These are phyloP conservation scores for Limonomyces culmigenus DNA, from an alignment of 1,284 basidiomycete species.

Conservation along the genomic window DNA sequence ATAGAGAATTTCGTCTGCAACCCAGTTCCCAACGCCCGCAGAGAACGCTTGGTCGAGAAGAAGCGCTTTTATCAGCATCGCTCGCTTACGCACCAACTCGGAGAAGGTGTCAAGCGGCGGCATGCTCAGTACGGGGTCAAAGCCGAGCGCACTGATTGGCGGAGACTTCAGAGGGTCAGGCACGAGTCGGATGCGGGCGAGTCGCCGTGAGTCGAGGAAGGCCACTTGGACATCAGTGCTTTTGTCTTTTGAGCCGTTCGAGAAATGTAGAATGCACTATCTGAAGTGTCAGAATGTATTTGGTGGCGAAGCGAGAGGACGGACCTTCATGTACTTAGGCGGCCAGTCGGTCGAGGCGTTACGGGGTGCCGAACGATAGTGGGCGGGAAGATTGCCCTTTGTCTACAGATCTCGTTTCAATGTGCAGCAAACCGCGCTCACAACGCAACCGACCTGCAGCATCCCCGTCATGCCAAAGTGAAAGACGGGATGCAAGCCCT, in stretches of 20 bases:
- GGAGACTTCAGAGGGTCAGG: slow-evolving; percentile 41
- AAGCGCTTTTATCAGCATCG: slow-evolving; percentile 63
- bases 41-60: slow-evolving; percentile 72
- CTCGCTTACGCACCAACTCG: slow-evolving; percentile 31
- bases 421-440: slow-evolving; percentile 1
- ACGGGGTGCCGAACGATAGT: slow-evolving; percentile 44
- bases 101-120: slow-evolving; percentile 43
- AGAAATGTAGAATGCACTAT: slow-evolving; percentile 49
- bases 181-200: slow-evolving; percentile 57
- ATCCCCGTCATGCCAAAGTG: slow-evolving; percentile 80
- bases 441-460: slow-evolving; percentile 36
- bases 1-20: slow-evolving; percentile 75
- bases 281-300: not conserved
- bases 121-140: slow-evolving; percentile 67
- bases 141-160: slow-evolving; percentile 56
- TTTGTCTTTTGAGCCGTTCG: slow-evolving; percentile 10
- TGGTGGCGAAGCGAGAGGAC: not conserved
- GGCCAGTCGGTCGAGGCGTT: slow-evolving; percentile 48
- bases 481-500: slow-evolving; percentile 48
- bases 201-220: slow-evolving; percentile 53
- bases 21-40: slow-evolving; percentile 76
- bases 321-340: slow-evolving; percentile 59
- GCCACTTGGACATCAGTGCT: slow-evolving; percentile 29
- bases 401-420: slow-evolving; percentile 21
- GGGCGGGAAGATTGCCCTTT: slow-evolving; percentile 41